Evolutionary conservation across 148 eudicot species (phyloP).

Genomic region (Amaranthus hypochondriacus): DNA sequence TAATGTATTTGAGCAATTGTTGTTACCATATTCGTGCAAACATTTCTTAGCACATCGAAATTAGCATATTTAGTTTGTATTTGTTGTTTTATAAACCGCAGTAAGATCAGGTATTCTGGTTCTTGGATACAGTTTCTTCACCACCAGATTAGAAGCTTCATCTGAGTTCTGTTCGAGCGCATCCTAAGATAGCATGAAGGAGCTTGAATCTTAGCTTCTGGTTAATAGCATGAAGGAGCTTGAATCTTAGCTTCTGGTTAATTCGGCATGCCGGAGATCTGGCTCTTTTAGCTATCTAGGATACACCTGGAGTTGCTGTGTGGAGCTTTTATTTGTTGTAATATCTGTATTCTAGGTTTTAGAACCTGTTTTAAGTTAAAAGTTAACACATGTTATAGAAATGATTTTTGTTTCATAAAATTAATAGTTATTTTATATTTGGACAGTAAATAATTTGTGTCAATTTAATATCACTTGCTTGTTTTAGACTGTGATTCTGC

Average conservation of each 20-base stretch:
- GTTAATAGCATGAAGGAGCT: not conserved
- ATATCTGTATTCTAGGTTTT: slow-evolving; percentile 3
- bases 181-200: not conserved
- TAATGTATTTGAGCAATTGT: slow-evolving; percentile 6
- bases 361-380: not conserved
- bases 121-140: not conserved
- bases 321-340: slow-evolving; percentile 16
- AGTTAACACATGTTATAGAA: not conserved
- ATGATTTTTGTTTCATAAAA: not conserved
- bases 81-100: not conserved
- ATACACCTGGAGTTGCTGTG: not conserved
- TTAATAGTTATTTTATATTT: not conserved
- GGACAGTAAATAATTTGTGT: not conserved
- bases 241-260: not conserved
- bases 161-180: not conserved
- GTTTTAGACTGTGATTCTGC: not conserved
- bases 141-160: slow-evolving; percentile 3
- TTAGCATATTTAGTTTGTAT: not conserved
- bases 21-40: slow-evolving; percentile 5
- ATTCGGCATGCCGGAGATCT: not conserved
- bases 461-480: not conserved
- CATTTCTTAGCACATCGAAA: not conserved
- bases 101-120: not conserved
- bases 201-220: not conserved
- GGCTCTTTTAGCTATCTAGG: not conserved